A percentile compares a stretch with the other conserved stretches of the same genome.
Conservation (phyloP, 2,329 filamentous ascomycete genomes). For the Pseudogymnoascus sp. region DNA sequence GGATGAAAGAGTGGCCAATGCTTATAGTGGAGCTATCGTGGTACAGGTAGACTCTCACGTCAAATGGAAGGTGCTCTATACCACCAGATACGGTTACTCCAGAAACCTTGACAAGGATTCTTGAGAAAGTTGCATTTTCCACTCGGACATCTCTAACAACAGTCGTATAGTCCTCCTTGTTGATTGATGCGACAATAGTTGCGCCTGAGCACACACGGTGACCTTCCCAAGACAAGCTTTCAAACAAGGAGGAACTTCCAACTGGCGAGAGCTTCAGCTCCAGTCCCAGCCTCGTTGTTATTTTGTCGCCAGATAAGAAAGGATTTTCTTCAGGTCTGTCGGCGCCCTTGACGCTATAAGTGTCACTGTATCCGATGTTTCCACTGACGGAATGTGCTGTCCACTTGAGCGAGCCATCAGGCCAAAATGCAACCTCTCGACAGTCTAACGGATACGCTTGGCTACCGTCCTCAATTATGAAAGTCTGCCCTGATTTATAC, state of each 20-base stretch:
- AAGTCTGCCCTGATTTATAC: conserved; percentile 11
- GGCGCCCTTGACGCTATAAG: conserved; percentile 6
- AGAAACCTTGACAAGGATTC: not conserved
- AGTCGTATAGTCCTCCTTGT: not conserved
- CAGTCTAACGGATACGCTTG: conserved; percentile 9
- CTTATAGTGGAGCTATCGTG: conserved; percentile 17
- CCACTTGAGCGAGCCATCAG: not conserved
- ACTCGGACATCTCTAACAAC: not conserved
- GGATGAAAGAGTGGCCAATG: conserved; percentile 22
- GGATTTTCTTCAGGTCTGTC: conserved; percentile 14
- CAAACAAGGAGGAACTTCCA: not conserved
- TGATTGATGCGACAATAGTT: not conserved
- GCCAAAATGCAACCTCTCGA: conserved; percentile 9
- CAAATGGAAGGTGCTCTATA: not conserved
- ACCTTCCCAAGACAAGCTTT: not conserved
- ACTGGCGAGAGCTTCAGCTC: not conserved
- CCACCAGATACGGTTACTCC: not conserved
- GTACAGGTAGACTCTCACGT: not conserved
- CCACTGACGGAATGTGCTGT: not conserved
- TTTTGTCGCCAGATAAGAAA: conserved; percentile 21
- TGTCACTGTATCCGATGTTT: not conserved
- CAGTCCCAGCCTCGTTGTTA: not conserved
- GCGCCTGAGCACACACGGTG: not conserved
- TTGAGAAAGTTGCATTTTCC: not conserved
- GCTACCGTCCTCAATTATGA: conserved; percentile 13